Evolutionary conservation across 805 yeast species (phyloP).

Genomic region (Saccharomyces paradoxus): DNA sequence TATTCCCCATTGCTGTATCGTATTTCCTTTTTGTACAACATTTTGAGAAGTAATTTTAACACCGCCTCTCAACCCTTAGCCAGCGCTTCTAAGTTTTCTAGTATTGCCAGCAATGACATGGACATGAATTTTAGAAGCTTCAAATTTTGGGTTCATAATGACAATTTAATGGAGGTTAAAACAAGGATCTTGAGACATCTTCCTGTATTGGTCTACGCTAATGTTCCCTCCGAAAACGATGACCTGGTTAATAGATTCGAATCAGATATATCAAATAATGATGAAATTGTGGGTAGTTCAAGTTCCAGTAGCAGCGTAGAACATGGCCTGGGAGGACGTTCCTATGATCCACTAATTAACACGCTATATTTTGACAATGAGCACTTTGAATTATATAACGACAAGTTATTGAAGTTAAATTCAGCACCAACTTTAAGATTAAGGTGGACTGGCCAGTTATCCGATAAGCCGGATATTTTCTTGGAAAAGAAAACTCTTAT

Average conservation of each 20-base stretch:
- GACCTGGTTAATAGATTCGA: constrained; percentile 23
- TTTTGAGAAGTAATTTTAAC: constrained; percentile 55
- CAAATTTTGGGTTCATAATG: constrained; percentile 97
- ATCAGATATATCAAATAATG: constrained; percentile 19
- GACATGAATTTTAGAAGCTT: constrained; percentile 47
- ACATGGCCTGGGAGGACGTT: constrained; percentile 20
- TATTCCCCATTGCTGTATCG: constrained; percentile 85
- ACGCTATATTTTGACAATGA: constrained; percentile 82
- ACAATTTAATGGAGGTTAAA: constrained; percentile 92
- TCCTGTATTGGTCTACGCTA: constrained; percentile 75
- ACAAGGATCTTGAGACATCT: constrained; percentile 88
- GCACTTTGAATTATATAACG: constrained; percentile 76
- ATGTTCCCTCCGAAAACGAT: constrained; percentile 30
- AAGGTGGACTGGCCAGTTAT: constrained; percentile 83
- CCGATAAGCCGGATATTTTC: constrained; percentile 66
- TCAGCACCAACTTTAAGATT: constrained; percentile 71
- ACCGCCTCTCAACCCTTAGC: constrained; percentile 32
- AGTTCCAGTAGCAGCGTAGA: constrained; percentile 43
- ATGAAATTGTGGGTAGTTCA: constrained; percentile 20
- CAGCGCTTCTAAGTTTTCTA: constrained; percentile 31
- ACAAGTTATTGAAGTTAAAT: constrained; percentile 63
- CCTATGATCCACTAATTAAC: constrained; percentile 74
- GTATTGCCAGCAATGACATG: constrained; percentile 25
- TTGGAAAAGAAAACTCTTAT: constrained; percentile 75
- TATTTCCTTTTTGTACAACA: constrained; percentile 70